Evolutionary conservation across 345 rosid genomes (phyloP).

Genomic region (Nasturtium officinale): DNA sequence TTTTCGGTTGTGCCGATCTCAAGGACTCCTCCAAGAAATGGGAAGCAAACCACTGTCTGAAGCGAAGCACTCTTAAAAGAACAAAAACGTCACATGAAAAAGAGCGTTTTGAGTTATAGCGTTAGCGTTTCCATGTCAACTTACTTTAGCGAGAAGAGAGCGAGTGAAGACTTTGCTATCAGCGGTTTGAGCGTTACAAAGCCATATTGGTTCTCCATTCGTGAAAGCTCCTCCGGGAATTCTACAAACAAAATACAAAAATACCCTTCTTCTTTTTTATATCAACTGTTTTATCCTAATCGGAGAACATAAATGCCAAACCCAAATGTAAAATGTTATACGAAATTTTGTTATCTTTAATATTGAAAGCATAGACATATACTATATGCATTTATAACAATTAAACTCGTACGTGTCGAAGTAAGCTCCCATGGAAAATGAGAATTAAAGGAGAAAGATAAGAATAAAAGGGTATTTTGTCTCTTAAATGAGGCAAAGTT

Average conservation of each 20-base stretch:
- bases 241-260: slow-evolving; percentile 40
- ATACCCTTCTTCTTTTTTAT: background rate
- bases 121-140: slow-evolving; percentile 19
- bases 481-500: slow-evolving; percentile 9
- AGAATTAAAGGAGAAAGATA: background rate
- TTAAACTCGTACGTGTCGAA: background rate
- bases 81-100: slow-evolving; percentile 29
- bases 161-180: slow-evolving; percentile 87
- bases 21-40: slow-evolving; percentile 70
- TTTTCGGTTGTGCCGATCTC: slow-evolving; percentile 84
- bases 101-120: slow-evolving; percentile 24
- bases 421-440: slow-evolving; percentile 9
- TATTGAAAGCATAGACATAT: background rate
- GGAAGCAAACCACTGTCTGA: slow-evolving; percentile 89
- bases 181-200: slow-evolving; percentile 79
- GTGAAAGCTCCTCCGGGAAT: slow-evolving; percentile 82
- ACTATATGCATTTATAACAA: background rate
- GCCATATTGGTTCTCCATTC: slow-evolving; percentile 67
- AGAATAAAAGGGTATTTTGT: slow-evolving; percentile 2
- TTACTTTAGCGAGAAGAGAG: slow-evolving; percentile 91
- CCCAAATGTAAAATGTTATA: background rate
- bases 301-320: background rate
- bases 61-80: slow-evolving; percentile 66
- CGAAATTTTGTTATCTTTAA: too few species aligned
- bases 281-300: background rate